phyloP scores from a whole-genome alignment of 371 early-diverging fungal species.

The Syncephalastrum monosporum region DNA sequence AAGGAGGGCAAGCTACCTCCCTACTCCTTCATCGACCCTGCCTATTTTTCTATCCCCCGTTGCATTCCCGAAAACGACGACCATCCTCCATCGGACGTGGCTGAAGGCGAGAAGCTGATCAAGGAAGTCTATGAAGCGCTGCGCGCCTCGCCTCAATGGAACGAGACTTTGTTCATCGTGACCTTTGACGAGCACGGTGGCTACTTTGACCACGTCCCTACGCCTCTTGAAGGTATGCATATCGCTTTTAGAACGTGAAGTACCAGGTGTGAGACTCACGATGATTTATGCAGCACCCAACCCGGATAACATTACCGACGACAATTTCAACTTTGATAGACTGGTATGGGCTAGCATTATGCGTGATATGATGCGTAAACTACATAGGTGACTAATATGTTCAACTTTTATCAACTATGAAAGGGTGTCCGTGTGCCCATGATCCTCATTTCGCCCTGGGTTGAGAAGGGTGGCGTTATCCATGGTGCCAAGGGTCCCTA shows the following conservation, averaged over 20 bases:
- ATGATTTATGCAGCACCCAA: slow-evolving; percentile 13
- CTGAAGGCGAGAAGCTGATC: slow-evolving; percentile 21
- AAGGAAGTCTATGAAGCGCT: slow-evolving; percentile 29
- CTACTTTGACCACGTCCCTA: slow-evolving; percentile 28
- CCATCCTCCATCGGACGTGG: slow-evolving; percentile 28
- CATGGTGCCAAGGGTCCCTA: slow-evolving; percentile 22
- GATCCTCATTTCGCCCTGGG: slow-evolving; percentile 45
- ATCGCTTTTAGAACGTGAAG: too few species aligned
- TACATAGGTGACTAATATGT: not conserved
- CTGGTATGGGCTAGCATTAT: not conserved
- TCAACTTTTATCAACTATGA: not conserved
- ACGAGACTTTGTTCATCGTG: slow-evolving; percentile 21
- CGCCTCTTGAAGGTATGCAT: slow-evolving; percentile 17
- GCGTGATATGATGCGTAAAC: not conserved
- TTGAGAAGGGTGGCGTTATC: slow-evolving; percentile 38
- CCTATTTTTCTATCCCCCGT: slow-evolving; percentile 23
- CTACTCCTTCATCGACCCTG: slow-evolving; percentile 26
- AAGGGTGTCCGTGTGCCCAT: slow-evolving; percentile 53
- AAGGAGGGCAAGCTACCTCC: slow-evolving; percentile 22
- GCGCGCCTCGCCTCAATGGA: slow-evolving; percentile 23
- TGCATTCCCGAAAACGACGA: slow-evolving; percentile 16
- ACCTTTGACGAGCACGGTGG: slow-evolving; percentile 32
- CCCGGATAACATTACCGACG: slow-evolving; percentile 29
- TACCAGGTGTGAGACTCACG: too few species aligned
- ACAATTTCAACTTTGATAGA: slow-evolving; percentile 21